These are phyloP conservation scores for Sedum album DNA, from an alignment of 164 flowering plant genomes.

Conservation along the genomic window DNA sequence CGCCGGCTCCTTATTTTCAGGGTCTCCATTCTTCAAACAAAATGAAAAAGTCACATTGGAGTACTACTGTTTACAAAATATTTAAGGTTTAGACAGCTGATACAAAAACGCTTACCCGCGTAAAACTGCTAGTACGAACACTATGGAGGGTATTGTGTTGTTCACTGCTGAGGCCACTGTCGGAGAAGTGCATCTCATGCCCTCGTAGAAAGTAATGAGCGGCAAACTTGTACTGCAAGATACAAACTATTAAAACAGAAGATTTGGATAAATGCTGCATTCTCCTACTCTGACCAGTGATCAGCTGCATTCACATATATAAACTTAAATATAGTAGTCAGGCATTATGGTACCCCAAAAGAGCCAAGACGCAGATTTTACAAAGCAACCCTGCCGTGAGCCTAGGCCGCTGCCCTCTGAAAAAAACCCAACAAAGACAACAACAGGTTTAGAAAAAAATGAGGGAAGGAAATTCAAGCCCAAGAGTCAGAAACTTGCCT, in stretches of 20 bases:
- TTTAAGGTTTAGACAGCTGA: too few relatives aligned
- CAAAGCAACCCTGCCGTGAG: constrained; percentile 52
- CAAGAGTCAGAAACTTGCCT: constrained; percentile 30
- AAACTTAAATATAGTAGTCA: neutral
- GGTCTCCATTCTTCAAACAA: constrained; percentile 42
- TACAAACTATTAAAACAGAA: neutral
- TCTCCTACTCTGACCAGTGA: neutral
- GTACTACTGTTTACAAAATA: neutral
- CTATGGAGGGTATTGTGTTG: constrained; percentile 4
- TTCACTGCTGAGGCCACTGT: neutral
- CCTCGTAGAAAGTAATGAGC: constrained; percentile 1
- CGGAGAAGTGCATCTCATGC: constrained; percentile 5
- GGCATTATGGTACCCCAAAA: constrained; percentile 44
- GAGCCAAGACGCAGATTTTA: constrained; percentile 63
- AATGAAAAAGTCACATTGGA: neutral
- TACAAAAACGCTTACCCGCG: neutral
- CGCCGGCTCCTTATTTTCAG: constrained; percentile 35
- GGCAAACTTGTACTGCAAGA: constrained; percentile 1
- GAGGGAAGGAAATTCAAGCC: neutral
- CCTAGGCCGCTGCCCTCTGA: constrained; percentile 67
- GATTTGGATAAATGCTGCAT: neutral
- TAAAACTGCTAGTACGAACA: neutral
- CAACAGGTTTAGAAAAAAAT: neutral
- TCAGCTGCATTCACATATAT: neutral
- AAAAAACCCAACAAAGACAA: neutral